Evolutionary conservation across 805 yeast genomes (phyloP), one percentile per base, ranked within the genome.

Genomic region (Priceomyces melissophilus): DNA sequence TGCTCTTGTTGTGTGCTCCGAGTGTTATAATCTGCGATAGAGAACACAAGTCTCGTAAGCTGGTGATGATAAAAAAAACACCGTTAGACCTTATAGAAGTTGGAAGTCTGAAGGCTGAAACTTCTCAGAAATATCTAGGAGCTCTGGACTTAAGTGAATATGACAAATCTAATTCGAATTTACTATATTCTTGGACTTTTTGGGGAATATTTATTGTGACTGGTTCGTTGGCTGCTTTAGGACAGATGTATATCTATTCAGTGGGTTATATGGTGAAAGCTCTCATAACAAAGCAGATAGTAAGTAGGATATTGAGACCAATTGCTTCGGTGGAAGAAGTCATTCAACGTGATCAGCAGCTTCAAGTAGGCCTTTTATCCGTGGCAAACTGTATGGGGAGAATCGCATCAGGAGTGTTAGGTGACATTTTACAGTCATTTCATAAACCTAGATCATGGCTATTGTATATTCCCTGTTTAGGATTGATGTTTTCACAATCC

Each of bases 291-390:
- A 40, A 45, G 28, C 47, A 45, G 27, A 27, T 36, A 10, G 17
- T 29, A 27, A 29, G 20, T 14, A n/a, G 13, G 35, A 27, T 43
- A 20, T 38, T 40, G 9, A 41, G 41, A 7, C 33, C 42, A 3
- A 35, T 41, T 3, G 29, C 36, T 13, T 44, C 49, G 15, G 46
- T 62, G 4, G 68, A 62, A 8, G 54, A 55, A 10, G 47, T 66
- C 36, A 67, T 78, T 26, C 84, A 76, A 52, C 59, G 61, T 34
- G 71, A 78, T 42, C 95, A 86, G 57, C 83, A 84, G 40, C 61
- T 72, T 26, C 93, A 86, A 58, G 95, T 86, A 10, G 81, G 87
- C 2, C 53, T 82, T n/a, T 60, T 86, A 4, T 84, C 91, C 2
- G 53, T 82, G 11, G 73, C 82, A 23, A 83, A 85, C 48, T 85